Evolutionary conservation across 441 rosid species (phyloP).

Genomic region (Arabidopsis lyrata): DNA sequence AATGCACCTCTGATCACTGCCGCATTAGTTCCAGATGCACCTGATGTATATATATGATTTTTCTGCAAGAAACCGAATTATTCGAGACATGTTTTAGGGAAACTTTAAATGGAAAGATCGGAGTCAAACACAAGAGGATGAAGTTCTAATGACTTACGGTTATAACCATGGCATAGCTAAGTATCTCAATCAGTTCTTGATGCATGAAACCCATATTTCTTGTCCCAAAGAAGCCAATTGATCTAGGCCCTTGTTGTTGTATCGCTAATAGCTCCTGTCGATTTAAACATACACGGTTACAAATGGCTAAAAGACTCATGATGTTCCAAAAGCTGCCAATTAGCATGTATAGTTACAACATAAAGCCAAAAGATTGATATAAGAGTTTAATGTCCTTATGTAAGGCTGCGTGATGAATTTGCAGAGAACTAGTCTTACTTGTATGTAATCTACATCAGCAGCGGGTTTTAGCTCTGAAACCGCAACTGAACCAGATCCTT

Average conservation of each 20-base stretch:
- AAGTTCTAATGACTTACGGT: constrained; percentile 60
- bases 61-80: constrained; percentile 57
- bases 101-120: not conserved
- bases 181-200: constrained; percentile 92
- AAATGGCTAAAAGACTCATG: not conserved
- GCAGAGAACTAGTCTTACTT: constrained; percentile 50
- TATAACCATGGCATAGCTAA: constrained; percentile 94
- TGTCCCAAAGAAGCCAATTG: constrained; percentile 92
- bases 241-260: constrained; percentile 93
- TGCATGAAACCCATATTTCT: constrained; percentile 97
- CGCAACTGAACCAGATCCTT: constrained; percentile 70
- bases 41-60: constrained; percentile 96
- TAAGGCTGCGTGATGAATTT: not conserved
- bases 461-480: constrained; percentile 68
- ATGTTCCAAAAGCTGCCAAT: not conserved
- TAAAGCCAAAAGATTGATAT: constrained; percentile 4
- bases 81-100: not conserved
- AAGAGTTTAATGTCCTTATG: not conserved
- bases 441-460: constrained; percentile 90
- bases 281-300: constrained; percentile 6
- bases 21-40: constrained; percentile 98
- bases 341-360: not conserved
- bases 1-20: constrained; percentile 98
- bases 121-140: constrained; percentile 8
- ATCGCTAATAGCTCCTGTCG: constrained; percentile 86